Evolutionary conservation across 2,329 filamentous ascomycete genomes (phyloP), one percentile per base, ranked within the genome.

Genomic region (Aspergillus ruber): DNA sequence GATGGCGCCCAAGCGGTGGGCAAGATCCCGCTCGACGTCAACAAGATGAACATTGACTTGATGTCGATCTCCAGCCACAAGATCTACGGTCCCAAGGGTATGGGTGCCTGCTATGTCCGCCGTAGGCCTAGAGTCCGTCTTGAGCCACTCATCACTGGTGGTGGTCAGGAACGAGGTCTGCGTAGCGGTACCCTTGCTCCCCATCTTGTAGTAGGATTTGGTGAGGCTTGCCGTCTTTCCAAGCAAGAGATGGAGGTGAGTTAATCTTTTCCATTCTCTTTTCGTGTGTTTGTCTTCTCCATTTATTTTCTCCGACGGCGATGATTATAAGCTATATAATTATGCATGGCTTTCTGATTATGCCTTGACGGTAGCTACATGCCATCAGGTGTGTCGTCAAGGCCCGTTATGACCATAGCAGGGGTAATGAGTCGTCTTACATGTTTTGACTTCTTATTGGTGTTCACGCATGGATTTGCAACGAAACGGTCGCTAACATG

Each of bases 11-110:
- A 98, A 74, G 93, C 93, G 13, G 90, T 97, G n/a, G 93, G 93
- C 64, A 98, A 98, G 77, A 96, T 98, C 43, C 89, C 90, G 0
- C 75, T 98, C 42, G 90, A 96, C 61, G 93, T 98, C 63, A 96
- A 97, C 70, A 87, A 88, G 70, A 91, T 95, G 89, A 94, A 96
- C 69, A 85, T 98, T 55, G 93, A 98, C 66, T 74, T 98, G 64
- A 96, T 98, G 91, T 97, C 91, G 25, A 96, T 98, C 51, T 97
- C 93, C 7, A 90, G 88, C 25, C 93, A 98, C 74, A 98, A 98
- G 74, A 95, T 98, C 46, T 98, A 98, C 66, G 93, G 93, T 21
- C 93, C 93, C 46, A 98, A 95, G 77, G 93, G 93, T 29, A 88
- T 98, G 48, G 93, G 93, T 50, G 93, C 93, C 49, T 98, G 93